Percentiles rank a stretch among this genome's conserved stretches.
Evolutionary conservation across 148 eudicot species (phyloP).

Genomic region (Vaccinium darrowii): DNA sequence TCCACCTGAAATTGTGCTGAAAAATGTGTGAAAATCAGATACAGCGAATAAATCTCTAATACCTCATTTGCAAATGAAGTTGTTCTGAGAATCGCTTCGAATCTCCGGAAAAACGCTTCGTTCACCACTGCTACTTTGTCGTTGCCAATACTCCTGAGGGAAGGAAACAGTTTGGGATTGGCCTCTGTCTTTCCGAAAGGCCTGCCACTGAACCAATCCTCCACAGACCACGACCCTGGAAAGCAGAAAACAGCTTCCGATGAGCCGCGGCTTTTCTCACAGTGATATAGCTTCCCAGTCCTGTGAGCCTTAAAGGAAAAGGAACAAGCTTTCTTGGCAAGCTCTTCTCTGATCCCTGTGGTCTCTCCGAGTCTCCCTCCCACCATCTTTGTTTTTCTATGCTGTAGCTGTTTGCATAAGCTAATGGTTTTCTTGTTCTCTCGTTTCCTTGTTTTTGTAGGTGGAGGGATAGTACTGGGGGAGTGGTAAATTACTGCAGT

Average conservation of each 20-base stretch:
- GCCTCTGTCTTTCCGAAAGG: slow-evolving; percentile 60
- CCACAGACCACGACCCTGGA: slow-evolving; percentile 61
- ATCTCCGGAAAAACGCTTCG: slow-evolving; percentile 48
- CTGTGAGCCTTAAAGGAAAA: slow-evolving; percentile 60
- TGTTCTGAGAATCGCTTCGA: slow-evolving; percentile 38
- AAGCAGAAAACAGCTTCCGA: slow-evolving; percentile 50
- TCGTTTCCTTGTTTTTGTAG: slow-evolving; percentile 4
- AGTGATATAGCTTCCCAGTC: slow-evolving; percentile 37
- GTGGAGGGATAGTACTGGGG: background rate
- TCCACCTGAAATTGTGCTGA: background rate
- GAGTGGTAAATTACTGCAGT: background rate
- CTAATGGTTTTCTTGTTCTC: background rate
- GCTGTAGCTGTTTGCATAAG: background rate
- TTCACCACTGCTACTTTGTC: slow-evolving; percentile 54
- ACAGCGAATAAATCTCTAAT: background rate
- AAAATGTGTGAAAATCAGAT: background rate
- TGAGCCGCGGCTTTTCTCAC: slow-evolving; percentile 28
- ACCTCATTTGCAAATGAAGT: slow-evolving; percentile 57
- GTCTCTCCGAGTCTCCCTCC: slow-evolving; percentile 35
- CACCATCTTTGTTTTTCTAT: slow-evolving; percentile 20
- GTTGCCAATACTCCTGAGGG: slow-evolving; percentile 61
- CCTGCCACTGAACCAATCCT: slow-evolving; percentile 46
- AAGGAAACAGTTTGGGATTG: slow-evolving; percentile 51
- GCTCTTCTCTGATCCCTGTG: slow-evolving; percentile 46
- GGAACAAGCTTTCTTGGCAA: slow-evolving; percentile 55